Percentiles rank a stretch among this genome's conserved stretches.
Conservation (phyloP, 257 asterid genomes). For the Asclepias syriaca region DNA sequence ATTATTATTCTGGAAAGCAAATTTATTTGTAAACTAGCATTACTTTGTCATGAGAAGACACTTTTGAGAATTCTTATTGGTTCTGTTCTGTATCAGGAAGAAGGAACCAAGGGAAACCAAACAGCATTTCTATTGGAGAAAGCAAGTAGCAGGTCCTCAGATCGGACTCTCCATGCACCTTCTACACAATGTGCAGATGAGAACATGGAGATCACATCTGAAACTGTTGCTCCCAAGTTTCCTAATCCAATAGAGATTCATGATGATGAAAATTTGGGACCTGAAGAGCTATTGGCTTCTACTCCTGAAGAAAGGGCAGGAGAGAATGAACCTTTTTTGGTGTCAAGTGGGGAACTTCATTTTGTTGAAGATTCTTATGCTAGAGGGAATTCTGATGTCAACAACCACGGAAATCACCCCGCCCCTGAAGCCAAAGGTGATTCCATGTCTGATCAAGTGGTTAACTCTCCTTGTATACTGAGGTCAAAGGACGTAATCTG, state of each 20-base stretch:
- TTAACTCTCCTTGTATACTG: slow-evolving; percentile 8
- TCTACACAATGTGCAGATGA: slow-evolving; percentile 13
- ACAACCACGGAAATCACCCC: slow-evolving; percentile 1
- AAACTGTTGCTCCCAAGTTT: slow-evolving; percentile 9
- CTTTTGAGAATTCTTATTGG: background rate
- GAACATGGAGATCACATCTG: slow-evolving; percentile 12
- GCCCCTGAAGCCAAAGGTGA: background rate
- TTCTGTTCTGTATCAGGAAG: slow-evolving; percentile 34
- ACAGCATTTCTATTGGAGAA: slow-evolving; percentile 11
- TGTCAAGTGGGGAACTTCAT: slow-evolving; percentile 29
- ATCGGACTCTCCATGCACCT: background rate
- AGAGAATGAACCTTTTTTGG: slow-evolving; percentile 7
- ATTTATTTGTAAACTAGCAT: background rate
- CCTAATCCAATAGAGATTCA: slow-evolving; percentile 18
- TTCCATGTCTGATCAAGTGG: slow-evolving; percentile 5
- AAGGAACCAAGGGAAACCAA: slow-evolving; percentile 21
- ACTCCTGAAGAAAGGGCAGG: slow-evolving; percentile 20
- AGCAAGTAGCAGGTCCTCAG: slow-evolving; percentile 16
- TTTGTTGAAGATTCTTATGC: slow-evolving; percentile 63
- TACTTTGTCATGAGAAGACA: background rate
- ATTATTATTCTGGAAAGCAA: background rate
- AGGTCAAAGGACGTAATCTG: background rate
- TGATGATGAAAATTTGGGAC: slow-evolving; percentile 21
- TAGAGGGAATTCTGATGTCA: background rate
- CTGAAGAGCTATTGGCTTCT: slow-evolving; percentile 17